A percentile compares a stretch with the other conserved stretches of the same genome.
These are phyloP conservation scores for Boletus rubescentipes DNA, from an alignment of 768 basidiomycete genomes.

Conservation along the genomic window DNA sequence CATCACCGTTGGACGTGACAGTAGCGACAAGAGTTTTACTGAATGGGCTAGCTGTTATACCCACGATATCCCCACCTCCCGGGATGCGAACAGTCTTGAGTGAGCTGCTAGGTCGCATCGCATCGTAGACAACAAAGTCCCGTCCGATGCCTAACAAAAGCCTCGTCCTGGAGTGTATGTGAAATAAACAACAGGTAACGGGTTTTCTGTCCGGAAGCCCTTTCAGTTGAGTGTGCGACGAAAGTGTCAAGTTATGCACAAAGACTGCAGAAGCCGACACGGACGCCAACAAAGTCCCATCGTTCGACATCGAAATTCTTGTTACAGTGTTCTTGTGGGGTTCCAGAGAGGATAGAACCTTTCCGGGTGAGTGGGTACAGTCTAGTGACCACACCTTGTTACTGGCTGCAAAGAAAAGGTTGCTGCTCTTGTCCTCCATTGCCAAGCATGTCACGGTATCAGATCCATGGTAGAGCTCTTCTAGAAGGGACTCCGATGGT, in stretches of 20 bases:
- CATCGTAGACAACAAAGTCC: constrained; percentile 62
- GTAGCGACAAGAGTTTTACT: constrained; percentile 70
- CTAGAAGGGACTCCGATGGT: constrained; percentile 42
- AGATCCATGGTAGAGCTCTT: constrained; percentile 40
- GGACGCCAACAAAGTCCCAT: constrained; percentile 54
- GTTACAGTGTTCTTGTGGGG: constrained; percentile 51
- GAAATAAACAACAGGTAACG: constrained; percentile 57
- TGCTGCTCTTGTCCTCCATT: constrained; percentile 35
- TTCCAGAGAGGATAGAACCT: constrained; percentile 48
- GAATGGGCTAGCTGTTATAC: constrained; percentile 67
- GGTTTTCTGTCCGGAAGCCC: constrained; percentile 44
- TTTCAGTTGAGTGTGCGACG: constrained; percentile 53
- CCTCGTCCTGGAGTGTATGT: constrained; percentile 59
- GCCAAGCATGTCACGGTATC: constrained; percentile 31
- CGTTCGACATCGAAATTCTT: constrained; percentile 59
- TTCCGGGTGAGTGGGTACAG: constrained; percentile 36
- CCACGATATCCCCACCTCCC: constrained; percentile 52
- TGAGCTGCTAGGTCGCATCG: constrained; percentile 54
- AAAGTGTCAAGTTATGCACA: constrained; percentile 57
- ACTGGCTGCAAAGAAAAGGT: constrained; percentile 48
- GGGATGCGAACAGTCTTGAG: constrained; percentile 50
- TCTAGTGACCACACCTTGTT: constrained; percentile 54
- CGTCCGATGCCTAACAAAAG: constrained; percentile 55
- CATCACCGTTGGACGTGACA: constrained; percentile 51
- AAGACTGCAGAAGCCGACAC: constrained; percentile 52